Evolutionary conservation across 768 basidiomycete species (phyloP), one percentile per base, ranked within the genome.

Genomic region (Butyriboletus loyo): DNA sequence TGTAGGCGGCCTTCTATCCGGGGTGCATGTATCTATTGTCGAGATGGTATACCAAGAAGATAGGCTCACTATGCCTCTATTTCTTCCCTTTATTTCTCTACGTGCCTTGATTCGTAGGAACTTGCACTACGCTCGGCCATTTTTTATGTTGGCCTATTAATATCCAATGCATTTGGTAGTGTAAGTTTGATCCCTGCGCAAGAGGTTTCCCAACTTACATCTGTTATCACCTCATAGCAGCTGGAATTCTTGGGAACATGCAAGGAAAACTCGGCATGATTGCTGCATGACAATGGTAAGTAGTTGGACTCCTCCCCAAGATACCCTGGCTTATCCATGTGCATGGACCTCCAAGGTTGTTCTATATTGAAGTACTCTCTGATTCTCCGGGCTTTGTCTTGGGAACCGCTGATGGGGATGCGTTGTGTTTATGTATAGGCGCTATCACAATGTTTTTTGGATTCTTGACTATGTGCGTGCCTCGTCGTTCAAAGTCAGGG

Each of bases 241-340:
- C 87, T n/a, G 87, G 85, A 11, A 85, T 89, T 49, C 74, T 92
- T 15, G 71, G 75, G 1, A 77, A 75, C 38, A 85, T 89, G 86
- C 79, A 90, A 54, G 86, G 85, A 1, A 75, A 74, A 46, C 71
- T 79, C 5, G 87, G 86, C 2, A n/a, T n/a, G n/a, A 82, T 86
- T 37, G 64, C 82, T 27, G 86, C 84, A 10, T 89, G 87, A 87
- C 62, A 84, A 73, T 89, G 82, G 84, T 83, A 55, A 53, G 72
- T 51, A 13, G 19, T n/a, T 19, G 10, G n/a, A 46, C 25, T 44
- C 25, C 37, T 31, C 27, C n/a, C 24, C 25, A 25, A 15, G 40
- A 35, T 27, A 27, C n/a, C 38, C 46, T 6, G 1, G 19, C 44
- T 49, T 22, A 52, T 30, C 11, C 39, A 24, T 30, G 14, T 30